These are phyloP conservation scores for Amphirosellinia nigrospora DNA, from an alignment of 495 filamentous ascomycete genomes.

Conservation along the genomic window DNA sequence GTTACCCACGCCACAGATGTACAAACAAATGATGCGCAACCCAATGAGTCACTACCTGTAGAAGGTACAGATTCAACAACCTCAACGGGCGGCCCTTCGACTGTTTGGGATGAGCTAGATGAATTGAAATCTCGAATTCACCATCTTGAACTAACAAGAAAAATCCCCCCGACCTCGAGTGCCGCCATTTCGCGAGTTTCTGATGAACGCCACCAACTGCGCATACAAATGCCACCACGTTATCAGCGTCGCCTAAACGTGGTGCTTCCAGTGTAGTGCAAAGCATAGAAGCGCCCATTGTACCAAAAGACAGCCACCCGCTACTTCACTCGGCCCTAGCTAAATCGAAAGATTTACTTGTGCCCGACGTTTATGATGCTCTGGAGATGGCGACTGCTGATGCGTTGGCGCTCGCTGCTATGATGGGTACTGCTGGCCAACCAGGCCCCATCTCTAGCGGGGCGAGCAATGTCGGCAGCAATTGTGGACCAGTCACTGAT, in stretches of 20 bases:
- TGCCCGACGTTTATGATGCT: slow-evolving; percentile 74
- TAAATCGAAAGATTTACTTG: slow-evolving; percentile 73
- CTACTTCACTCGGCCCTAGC: slow-evolving; percentile 78
- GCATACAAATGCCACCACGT: slow-evolving; percentile 89
- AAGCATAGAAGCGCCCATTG: slow-evolving; percentile 36
- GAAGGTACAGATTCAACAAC: slow-evolving; percentile 80
- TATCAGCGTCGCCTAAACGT: slow-evolving; percentile 84
- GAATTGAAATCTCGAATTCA: slow-evolving; percentile 93
- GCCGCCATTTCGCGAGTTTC: slow-evolving; percentile 76
- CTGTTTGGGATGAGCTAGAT: slow-evolving; percentile 97
- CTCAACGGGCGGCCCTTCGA: slow-evolving; percentile 87
- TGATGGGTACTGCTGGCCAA: slow-evolving; percentile 70
- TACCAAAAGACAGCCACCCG: slow-evolving; percentile 67
- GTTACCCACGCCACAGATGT: slow-evolving; percentile 53
- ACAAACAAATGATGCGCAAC: slow-evolving; percentile 41
- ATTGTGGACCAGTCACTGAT: slow-evolving; percentile 67
- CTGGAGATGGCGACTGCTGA: slow-evolving; percentile 84
- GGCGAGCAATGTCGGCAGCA: slow-evolving; percentile 67
- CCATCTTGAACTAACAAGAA: slow-evolving; percentile 89
- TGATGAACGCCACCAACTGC: slow-evolving; percentile 84
- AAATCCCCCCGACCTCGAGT: slow-evolving; percentile 78
- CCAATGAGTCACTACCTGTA: slow-evolving; percentile 43
- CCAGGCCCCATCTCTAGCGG: slow-evolving; percentile 65
- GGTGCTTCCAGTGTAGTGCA: slow-evolving; percentile 55
- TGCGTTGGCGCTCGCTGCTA: slow-evolving; percentile 73